Evolutionary conservation across 106 monocot genomes (phyloP).

Genomic region (Cymbidium sinense): DNA sequence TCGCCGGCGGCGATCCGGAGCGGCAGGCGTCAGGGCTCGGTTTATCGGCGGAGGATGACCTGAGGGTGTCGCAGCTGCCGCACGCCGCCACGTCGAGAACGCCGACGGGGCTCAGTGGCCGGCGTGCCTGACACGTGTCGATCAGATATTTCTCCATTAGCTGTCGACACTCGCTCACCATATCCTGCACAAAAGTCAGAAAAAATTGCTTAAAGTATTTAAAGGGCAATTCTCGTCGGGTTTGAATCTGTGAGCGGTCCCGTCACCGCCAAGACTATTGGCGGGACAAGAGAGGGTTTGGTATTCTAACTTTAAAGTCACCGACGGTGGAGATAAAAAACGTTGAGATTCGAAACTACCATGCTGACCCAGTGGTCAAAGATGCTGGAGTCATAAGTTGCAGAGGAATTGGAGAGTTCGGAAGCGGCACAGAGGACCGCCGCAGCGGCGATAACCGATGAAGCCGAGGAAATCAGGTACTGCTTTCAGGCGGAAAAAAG

Average conservation of each 20-base stretch:
- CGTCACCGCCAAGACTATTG: not conserved
- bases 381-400: constrained; percentile 4
- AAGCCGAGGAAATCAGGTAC: constrained; percentile 53
- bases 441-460: constrained; percentile 56
- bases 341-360: constrained; percentile 20
- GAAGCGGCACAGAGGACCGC: constrained; percentile 35
- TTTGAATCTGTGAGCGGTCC: not conserved
- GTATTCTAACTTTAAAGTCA: not conserved
- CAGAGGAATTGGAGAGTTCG: constrained; percentile 17
- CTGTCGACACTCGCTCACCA: constrained; percentile 39
- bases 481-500: constrained; percentile 8
- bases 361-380: constrained; percentile 23
- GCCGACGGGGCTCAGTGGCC: constrained; percentile 44
- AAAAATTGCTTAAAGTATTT: not conserved
- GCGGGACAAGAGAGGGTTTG: not conserved
- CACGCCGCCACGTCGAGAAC: constrained; percentile 72
- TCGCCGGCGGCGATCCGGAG: not conserved
- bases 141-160: constrained; percentile 44
- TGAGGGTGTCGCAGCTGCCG: constrained; percentile 45
- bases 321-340: not conserved
- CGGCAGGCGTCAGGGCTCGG: not conserved
- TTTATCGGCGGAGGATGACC: constrained; percentile 5
- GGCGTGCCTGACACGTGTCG: constrained; percentile 39
- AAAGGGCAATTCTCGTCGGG: not conserved
- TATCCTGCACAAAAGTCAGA: constrained; percentile 31